A percentile compares a stretch with the other conserved stretches of the same genome.
Evolutionary conservation across 1,139 yeast genomes (phyloP).

Genomic region (Suhomyces anneliseae): DNA sequence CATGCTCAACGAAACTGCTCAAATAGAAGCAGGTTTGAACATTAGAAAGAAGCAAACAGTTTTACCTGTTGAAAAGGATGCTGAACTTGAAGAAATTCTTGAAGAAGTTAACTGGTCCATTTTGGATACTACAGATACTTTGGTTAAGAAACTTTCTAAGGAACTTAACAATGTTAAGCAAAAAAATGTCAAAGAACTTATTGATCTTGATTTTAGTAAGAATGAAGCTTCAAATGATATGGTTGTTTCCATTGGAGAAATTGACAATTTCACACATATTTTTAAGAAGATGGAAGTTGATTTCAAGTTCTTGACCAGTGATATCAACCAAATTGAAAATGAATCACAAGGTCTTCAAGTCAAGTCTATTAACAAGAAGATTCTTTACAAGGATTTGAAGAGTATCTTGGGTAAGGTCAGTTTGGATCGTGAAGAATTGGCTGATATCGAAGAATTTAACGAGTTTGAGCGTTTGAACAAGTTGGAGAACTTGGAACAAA

Average conservation of each 20-base stretch:
- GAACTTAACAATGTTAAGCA: conserved; percentile 38
- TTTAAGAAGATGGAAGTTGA: conserved; percentile 47
- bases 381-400: conserved; percentile 66
- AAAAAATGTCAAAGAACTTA: conserved; percentile 38
- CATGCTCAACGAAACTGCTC: conserved; percentile 4
- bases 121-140: conserved; percentile 56
- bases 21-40: conserved; percentile 20
- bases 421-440: conserved; percentile 57
- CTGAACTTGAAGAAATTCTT: conserved; percentile 63
- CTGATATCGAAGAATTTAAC: conserved; percentile 45
- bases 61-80: conserved; percentile 28
- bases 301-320: conserved; percentile 53
- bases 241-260: conserved; percentile 53
- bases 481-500: conserved; percentile 53
- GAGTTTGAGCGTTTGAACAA: conserved; percentile 50
- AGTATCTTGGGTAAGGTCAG: conserved; percentile 69
- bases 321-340: conserved; percentile 68
- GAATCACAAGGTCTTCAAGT: conserved; percentile 85
- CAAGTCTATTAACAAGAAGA: conserved; percentile 76
- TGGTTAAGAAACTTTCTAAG: conserved; percentile 56
- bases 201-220: conserved; percentile 41
- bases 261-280: conserved; percentile 59
- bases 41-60: conserved; percentile 18
- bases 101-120: conserved; percentile 76
- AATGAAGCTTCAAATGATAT: conserved; percentile 38